Conservation (phyloP, 1,284 basidiomycete species). For the Sphagnurus paluster region DNA sequence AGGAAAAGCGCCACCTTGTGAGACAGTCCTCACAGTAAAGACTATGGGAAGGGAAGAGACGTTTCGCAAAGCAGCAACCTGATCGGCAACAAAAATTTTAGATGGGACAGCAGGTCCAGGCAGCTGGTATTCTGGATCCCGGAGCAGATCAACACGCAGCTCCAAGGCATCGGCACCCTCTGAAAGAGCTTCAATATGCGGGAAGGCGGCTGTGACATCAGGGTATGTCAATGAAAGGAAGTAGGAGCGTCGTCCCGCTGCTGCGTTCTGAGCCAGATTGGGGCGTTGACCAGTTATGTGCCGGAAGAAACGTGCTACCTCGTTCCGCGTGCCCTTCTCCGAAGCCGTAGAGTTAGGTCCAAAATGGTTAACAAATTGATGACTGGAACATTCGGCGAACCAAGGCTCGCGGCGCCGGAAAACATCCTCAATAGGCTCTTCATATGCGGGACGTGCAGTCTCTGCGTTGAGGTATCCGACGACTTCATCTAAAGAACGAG, state of each 20-base stretch:
- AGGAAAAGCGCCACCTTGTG: constrained; percentile 93
- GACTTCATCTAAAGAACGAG: constrained; percentile 44
- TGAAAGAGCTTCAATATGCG: constrained; percentile 71
- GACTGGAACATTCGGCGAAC: constrained; percentile 84
- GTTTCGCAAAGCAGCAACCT: constrained; percentile 81
- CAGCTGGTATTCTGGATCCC: constrained; percentile 47
- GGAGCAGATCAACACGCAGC: constrained; percentile 89
- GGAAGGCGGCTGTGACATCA: constrained; percentile 74
- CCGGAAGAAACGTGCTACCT: constrained; percentile 82
- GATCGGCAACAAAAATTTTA: constrained; percentile 74
- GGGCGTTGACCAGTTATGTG: constrained; percentile 80
- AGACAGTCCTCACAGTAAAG: constrained; percentile 86
- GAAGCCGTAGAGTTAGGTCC: constrained; percentile 30
- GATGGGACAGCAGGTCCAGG: constrained; percentile 65
- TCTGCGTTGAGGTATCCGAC: constrained; percentile 77
- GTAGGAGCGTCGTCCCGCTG: constrained; percentile 70
- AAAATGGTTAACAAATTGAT: constrained; percentile 85
- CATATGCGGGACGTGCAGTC: constrained; percentile 81
- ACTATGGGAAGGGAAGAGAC: constrained; percentile 85
- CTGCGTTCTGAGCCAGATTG: constrained; percentile 66
- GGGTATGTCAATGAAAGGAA: constrained; percentile 95
- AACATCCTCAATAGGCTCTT: constrained; percentile 83
- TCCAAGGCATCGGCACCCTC: constrained; percentile 94
- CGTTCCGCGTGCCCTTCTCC: constrained; percentile 35
- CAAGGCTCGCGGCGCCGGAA: constrained; percentile 83